Evolutionary conservation across 1,139 yeast genomes (phyloP).

Genomic region (Sugiyamaella pinicola): DNA sequence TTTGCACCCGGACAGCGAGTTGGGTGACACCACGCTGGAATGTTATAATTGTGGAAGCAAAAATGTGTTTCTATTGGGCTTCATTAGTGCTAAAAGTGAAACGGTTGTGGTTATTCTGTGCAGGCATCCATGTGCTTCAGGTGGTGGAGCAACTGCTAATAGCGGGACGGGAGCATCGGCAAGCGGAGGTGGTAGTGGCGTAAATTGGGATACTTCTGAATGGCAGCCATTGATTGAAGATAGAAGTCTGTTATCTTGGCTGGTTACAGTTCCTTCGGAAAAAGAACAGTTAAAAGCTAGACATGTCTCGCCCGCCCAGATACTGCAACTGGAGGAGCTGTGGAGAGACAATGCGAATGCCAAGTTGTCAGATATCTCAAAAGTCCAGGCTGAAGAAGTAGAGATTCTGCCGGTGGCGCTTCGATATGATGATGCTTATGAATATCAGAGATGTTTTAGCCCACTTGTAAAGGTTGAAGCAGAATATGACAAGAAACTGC

Average conservation of each 20-base stretch:
- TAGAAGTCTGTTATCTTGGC: slow-evolving; percentile 78
- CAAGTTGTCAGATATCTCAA: slow-evolving; percentile 53
- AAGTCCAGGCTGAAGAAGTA: slow-evolving; percentile 56
- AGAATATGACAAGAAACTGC: slow-evolving; percentile 70
- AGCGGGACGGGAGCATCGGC: slow-evolving; percentile 5
- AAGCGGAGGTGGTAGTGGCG: slow-evolving; percentile 31
- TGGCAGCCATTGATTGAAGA: slow-evolving; percentile 90
- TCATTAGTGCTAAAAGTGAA: slow-evolving; percentile 84
- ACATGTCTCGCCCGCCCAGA: slow-evolving; percentile 63
- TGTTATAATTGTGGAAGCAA: slow-evolving; percentile 89
- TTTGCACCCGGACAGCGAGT: slow-evolving; percentile 75
- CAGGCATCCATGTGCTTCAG: slow-evolving; percentile 83
- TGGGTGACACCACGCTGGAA: slow-evolving; percentile 83
- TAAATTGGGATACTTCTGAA: slow-evolving; percentile 81
- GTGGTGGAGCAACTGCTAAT: slow-evolving; percentile 32
- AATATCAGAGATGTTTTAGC: slow-evolving; percentile 82
- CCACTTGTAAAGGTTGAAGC: slow-evolving; percentile 84
- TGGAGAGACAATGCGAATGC: slow-evolving; percentile 79
- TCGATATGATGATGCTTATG: slow-evolving; percentile 80
- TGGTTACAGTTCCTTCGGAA: slow-evolving; percentile 68
- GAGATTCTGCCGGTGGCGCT: slow-evolving; percentile 70
- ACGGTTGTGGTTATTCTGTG: slow-evolving; percentile 86
- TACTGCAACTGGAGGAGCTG: slow-evolving; percentile 71
- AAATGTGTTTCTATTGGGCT: slow-evolving; percentile 82
- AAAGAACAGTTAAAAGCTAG: slow-evolving; percentile 61